Base-by-base conservation (phyloP, 1,284 basidiomycete genomes). In the Phellinidium pouzarii region DNA sequence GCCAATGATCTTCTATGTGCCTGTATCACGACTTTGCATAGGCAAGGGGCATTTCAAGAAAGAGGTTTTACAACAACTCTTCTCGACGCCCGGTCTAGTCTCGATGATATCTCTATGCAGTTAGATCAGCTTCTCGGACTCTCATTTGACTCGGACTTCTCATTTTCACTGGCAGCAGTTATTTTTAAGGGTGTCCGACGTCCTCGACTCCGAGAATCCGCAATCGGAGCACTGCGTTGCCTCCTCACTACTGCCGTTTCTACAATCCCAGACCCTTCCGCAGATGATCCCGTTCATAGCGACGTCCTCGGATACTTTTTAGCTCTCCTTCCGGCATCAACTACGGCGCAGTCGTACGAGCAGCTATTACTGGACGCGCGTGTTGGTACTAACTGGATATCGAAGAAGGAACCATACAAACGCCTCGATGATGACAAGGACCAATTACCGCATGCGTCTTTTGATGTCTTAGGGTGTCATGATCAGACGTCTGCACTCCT, bases 111-210 rank as follows among this genome's bases (percentile, higher is more conserved):
- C 9, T 79, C 82, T 0, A 71, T 73, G 44, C 85, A 90, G 65
- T 73, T 93, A 34, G 91, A 93, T 60, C 75, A 83, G 41, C 68
- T 88, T 40, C 73, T 88, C 12, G 79, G 81, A 22, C 68, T 94
- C 25, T 89, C 86, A 1, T 93, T 93, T 68, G 84, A 87, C 38
- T 75, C 78, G 1, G 85, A 76, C 65, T 87, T 91, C 65, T 87
- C 86, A 11, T 91, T 94, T 65, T 84, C 88, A 4, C 70, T 94
- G 11, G 82, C 90, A 0, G 76, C 88, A 0, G 78, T 91, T 58
- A 79, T 94, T 52, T 90, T 91, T 76, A 92, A 93, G 64, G 91
- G 91, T 20, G 69, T 92, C 50, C 81, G 91, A 34, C 82, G 86
- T 61, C 75, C 79, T 3, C 72, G 74, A 3, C 76, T 91, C 52